These are phyloP conservation scores for Melampsora larici-populina DNA, from an alignment of 1,284 basidiomycete genomes.

Conservation along the genomic window DNA sequence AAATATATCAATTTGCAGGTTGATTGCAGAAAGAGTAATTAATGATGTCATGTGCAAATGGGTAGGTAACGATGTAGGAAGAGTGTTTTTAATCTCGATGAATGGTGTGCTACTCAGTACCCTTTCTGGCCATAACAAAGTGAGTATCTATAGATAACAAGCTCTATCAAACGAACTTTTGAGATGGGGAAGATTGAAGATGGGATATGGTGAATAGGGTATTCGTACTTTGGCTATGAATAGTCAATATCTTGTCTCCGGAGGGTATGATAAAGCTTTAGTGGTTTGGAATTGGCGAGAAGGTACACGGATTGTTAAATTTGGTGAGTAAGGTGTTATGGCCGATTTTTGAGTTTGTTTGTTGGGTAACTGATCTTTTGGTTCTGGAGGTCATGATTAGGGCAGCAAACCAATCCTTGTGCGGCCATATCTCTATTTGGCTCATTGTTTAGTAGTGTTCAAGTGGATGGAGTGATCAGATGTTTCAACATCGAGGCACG, in stretches of 20 bases:
- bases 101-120: slow-evolving; percentile 30
- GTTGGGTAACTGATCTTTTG: no score
- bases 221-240: slow-evolving; percentile 43
- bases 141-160: neutral
- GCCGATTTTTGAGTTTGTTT: no score
- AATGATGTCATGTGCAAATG: neutral
- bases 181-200: no score
- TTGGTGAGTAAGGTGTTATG: slow-evolving; percentile 5
- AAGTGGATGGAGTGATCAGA: slow-evolving; percentile 40
- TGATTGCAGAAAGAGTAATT: neutral
- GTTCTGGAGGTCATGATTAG: neutral
- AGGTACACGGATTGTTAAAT: slow-evolving; percentile 41
- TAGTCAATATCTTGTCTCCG: slow-evolving; percentile 33
- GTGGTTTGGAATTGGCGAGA: slow-evolving; percentile 43
- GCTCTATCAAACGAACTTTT: neutral
- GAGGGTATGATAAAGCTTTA: slow-evolving; percentile 38
- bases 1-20: neutral
- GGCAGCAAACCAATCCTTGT: slow-evolving; percentile 42
- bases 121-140: slow-evolving; percentile 40
- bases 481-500: slow-evolving; percentile 32
- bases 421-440: slow-evolving; percentile 42
- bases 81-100: slow-evolving; percentile 43
- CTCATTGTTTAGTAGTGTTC: slow-evolving; percentile 30
- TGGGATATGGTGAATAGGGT: slow-evolving; percentile 5
- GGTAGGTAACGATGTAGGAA: slow-evolving; percentile 38